Conservation (phyloP, 2,329 filamentous ascomycete genomes). For the Verticillium albo-atrum region DNA sequence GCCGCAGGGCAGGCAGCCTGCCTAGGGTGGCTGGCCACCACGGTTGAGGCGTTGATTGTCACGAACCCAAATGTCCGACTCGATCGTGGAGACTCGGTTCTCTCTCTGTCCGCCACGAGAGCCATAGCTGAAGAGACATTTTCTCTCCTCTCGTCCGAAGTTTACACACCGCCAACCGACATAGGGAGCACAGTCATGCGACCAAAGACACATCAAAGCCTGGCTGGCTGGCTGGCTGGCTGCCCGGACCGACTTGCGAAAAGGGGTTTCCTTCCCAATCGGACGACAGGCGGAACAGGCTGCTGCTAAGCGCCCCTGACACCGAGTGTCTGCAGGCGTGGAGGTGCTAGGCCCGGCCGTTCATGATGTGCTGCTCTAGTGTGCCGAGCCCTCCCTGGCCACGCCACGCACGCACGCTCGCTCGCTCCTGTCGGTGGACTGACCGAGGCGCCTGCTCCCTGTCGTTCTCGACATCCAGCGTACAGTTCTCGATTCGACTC, state of each 20-base stretch:
- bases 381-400: background rate
- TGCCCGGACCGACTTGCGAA: background rate
- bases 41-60: background rate
- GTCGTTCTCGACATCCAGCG: background rate
- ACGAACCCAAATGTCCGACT: background rate
- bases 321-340: background rate
- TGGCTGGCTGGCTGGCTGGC: background rate
- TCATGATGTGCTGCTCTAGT: background rate
- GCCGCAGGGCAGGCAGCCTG: background rate
- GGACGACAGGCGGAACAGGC: background rate
- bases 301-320: background rate
- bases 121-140: background rate
- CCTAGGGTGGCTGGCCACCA: background rate
- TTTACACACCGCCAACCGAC: background rate
- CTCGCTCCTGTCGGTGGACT: background rate
- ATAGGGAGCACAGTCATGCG: background rate
- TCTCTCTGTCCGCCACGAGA: background rate
- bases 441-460: background rate
- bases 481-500: background rate
- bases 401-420: background rate
- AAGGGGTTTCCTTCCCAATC: background rate
- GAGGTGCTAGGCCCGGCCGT: background rate
- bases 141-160: background rate
- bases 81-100: too few relatives aligned
- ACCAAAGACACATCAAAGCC: background rate